A percentile compares a stretch with the other conserved stretches of the same genome.
Conservation (phyloP, 1,139 yeast genomes). For the Diutina neorugosa region DNA sequence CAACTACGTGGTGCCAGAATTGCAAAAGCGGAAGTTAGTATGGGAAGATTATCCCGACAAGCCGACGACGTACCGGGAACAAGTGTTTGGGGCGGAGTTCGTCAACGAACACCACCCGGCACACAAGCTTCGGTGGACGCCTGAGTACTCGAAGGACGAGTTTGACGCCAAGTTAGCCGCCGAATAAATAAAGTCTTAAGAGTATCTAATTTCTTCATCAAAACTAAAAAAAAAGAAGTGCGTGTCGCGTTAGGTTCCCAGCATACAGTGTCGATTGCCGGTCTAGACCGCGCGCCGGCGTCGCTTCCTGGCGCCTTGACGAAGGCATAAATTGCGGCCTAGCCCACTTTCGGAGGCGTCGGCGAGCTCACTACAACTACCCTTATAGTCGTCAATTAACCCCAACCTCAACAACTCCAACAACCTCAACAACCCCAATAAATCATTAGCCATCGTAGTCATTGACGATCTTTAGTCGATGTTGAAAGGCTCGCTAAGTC, state of each 20-base stretch:
- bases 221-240: background rate
- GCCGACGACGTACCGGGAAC: conserved; percentile 17
- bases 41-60: conserved; percentile 19
- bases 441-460: no score
- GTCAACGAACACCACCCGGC: conserved; percentile 24
- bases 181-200: background rate
- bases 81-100: conserved; percentile 15
- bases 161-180: conserved; percentile 14
- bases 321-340: no score
- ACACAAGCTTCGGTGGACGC: conserved; percentile 25
- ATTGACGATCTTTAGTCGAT: no score
- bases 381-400: no score
- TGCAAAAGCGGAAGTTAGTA: conserved; percentile 20
- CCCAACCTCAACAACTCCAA: no score
- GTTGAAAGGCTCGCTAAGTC: no score
- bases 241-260: background rate
- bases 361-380: no score
- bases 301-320: background rate
- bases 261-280: background rate
- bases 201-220: background rate
- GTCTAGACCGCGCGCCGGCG: background rate
- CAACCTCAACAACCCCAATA: no score
- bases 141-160: conserved; percentile 23
- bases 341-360: no score
- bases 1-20: conserved; percentile 20